These are phyloP conservation scores for Picochlorum sp. DNA, from an alignment of 139 green algal genomes.

Conservation along the genomic window DNA sequence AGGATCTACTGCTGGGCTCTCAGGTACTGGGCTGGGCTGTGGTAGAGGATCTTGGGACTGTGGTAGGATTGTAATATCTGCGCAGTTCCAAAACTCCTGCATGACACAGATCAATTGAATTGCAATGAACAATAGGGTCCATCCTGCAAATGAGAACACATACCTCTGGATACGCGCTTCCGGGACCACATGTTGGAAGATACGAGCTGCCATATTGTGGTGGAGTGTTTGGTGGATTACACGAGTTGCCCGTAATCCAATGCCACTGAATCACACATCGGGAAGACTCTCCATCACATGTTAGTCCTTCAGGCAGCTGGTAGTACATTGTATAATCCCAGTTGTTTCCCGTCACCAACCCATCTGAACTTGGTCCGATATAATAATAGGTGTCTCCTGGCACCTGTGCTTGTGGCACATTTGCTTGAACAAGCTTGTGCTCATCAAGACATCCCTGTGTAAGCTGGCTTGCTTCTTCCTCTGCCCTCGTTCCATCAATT, in stretches of 20 bases:
- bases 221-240: constrained; percentile 26
- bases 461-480: constrained; percentile 17
- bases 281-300: constrained; percentile 14
- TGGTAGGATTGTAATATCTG: constrained; percentile 21
- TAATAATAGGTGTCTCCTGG: constrained; percentile 17
- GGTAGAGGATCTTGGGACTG: not conserved
- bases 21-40: not conserved
- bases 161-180: constrained; percentile 6
- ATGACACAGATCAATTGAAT: too few species aligned
- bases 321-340: constrained; percentile 27
- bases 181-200: constrained; percentile 25
- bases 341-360: not conserved
- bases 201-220: constrained; percentile 1
- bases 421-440: constrained; percentile 18
- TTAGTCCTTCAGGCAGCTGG: constrained; percentile 25
- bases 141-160: too few species aligned
- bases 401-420: constrained; percentile 6
- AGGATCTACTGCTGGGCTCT: not conserved
- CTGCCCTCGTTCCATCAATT: not conserved
- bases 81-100: constrained; percentile 36
- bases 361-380: constrained; percentile 8
- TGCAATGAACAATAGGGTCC: too few species aligned
- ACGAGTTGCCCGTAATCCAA: constrained; percentile 41
- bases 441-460: constrained; percentile 21
- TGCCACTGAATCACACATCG: constrained; percentile 42